phyloP scores from a whole-genome alignment of 768 basidiomycete genomes.

The Kwoniella dejecticola region DNA sequence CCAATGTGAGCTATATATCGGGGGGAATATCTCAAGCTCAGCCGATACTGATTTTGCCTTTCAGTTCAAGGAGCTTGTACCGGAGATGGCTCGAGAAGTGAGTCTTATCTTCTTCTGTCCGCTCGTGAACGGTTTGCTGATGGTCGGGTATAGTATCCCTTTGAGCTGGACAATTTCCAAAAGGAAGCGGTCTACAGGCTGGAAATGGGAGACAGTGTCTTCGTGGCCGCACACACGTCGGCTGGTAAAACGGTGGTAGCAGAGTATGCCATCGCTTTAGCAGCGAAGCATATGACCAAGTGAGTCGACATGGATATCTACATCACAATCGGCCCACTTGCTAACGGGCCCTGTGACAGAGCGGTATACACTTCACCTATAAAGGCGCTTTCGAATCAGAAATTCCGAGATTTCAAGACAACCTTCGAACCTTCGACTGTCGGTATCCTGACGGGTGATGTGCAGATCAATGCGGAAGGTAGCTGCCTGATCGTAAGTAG shows the following conservation, averaged over 20 bases:
- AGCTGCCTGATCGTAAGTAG: constrained; percentile 94
- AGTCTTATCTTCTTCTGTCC: constrained; percentile 15
- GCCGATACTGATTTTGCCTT: background rate
- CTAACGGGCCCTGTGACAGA: constrained; percentile 57
- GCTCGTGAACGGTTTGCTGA: background rate
- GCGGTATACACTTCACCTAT: constrained; percentile 99
- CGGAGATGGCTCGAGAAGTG: constrained; percentile 93
- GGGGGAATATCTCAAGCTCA: background rate
- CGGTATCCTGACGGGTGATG: constrained; percentile 96
- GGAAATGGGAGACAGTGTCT: constrained; percentile 95
- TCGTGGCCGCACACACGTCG: constrained; percentile 99
- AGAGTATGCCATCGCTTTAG: constrained; percentile 96
- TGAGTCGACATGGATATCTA: constrained; percentile 56
- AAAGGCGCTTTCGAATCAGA: constrained; percentile 97
- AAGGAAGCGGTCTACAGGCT: constrained; percentile 98
- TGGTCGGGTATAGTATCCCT: constrained; percentile 73
- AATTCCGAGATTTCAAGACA: constrained; percentile 97
- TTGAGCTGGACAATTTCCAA: constrained; percentile 96
- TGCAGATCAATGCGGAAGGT: constrained; percentile 98
- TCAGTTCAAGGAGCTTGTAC: constrained; percentile 74
- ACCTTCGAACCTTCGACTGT: constrained; percentile 89
- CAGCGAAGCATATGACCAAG: constrained; percentile 99
- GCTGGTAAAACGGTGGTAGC: constrained; percentile 99
- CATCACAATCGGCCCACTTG: background rate
- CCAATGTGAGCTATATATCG: constrained; percentile 64